A percentile compares a stretch with the other conserved stretches of the same genome.
Conservation (phyloP, 2,329 filamentous ascomycete genomes). For the Fusarium sambucinum region DNA sequence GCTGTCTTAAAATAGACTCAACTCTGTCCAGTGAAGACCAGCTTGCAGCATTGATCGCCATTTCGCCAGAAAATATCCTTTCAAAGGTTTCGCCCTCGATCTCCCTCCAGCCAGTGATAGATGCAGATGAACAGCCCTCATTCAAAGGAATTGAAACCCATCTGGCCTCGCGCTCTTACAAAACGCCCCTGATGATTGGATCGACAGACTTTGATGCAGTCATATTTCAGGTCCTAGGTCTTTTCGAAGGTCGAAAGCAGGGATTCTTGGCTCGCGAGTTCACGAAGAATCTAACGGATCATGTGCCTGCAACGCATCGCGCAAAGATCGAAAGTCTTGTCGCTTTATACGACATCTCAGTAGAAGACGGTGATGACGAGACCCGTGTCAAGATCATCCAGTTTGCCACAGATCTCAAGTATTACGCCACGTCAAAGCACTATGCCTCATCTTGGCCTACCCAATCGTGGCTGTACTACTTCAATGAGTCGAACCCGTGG, state of each 20-base stretch:
- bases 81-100: not conserved
- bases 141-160: not conserved
- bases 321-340: fast-evolving
- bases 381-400: not conserved
- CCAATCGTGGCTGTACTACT: not conserved
- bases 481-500: conserved; percentile 7
- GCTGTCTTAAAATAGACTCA: not conserved
- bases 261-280: not conserved
- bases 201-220: conserved; percentile 1
- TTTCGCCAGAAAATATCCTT: not conserved
- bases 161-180: fast-evolving
- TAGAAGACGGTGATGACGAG: fast-evolving
- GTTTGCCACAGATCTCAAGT: not conserved
- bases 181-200: not conserved
- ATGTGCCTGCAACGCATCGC: not conserved
- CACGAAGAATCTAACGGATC: fast-evolving
- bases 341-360: not conserved
- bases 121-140: not conserved
- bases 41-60: not conserved
- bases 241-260: not conserved
- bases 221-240: not conserved
- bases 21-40: not conserved
- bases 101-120: not conserved
- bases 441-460: not conserved
- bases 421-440: not conserved